Base-by-base conservation (phyloP, 495 filamentous ascomycete genomes). In the Xylaria flabelliformis region DNA sequence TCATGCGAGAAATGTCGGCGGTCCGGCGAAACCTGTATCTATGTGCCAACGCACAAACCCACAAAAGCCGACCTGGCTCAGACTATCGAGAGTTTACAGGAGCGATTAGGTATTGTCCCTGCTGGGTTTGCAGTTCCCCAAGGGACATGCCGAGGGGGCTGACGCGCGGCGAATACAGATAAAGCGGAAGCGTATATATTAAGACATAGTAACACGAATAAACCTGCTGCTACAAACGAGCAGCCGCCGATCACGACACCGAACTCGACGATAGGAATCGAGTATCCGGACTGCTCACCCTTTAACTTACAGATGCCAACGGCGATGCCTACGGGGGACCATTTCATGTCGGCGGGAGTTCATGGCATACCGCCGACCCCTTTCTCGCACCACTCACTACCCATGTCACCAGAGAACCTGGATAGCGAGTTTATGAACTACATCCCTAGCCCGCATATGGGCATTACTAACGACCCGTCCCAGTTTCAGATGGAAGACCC, bases 11-110 rank as follows among this genome's bases (percentile, higher is more conserved):
- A 73, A 32, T 73, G 72, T 41, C 72, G 65, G 55, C 66, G 72
- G 15, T 69, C 72, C 4, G 72, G 72, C 42, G 72, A 73, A 24
- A 51, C 21, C 24, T 73, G 72, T 64, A 50, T 73, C 10, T 73
- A 73, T 63, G 65, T 73, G 39, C 72, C 72, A 44, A 73, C 72
- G 3, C 65, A 73, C 58, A 73, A 73, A 39, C 65, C 72, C 24
- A 73, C 72, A 59, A 73, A 73, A 32, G 72, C 72, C 56, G 72
- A 73, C 29, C 44, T 73, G 51, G 65, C 72, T n/a, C 72, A 73
- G 56, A 73, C 72, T 2, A 69, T 73, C 39, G 72, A 73, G 59
- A 65, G 56, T 48, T 59, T 73, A 69, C 72, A 73, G 50, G 66
- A 73, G 41, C 53, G 72, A 69, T 73, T 73, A 73, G 66, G 72